Evolutionary conservation across 495 filamentous ascomycete genomes (phyloP).

Genomic region (Penicillium ucsense): DNA sequence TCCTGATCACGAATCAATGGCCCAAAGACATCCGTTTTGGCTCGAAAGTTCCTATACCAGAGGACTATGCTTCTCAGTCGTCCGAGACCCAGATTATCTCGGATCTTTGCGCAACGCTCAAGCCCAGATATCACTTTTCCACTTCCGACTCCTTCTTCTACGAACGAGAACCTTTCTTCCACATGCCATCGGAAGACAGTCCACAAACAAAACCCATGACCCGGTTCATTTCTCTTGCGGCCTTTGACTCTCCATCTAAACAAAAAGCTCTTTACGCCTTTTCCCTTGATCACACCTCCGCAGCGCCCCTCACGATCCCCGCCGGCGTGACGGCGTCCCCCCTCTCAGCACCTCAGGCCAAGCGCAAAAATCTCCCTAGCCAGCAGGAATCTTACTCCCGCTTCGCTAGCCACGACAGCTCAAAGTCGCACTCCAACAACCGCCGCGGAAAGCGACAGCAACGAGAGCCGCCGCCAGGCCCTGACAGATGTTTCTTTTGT

Average conservation of each 20-base stretch:
- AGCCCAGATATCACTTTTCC: slow-evolving; percentile 84
- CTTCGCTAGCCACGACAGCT: slow-evolving; percentile 40
- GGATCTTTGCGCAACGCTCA: slow-evolving; percentile 64
- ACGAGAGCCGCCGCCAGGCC: slow-evolving; percentile 54
- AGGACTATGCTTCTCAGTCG: slow-evolving; percentile 26
- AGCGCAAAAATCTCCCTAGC: slow-evolving; percentile 47
- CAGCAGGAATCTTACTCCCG: slow-evolving; percentile 48
- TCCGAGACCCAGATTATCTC: slow-evolving; percentile 48
- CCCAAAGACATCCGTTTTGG: slow-evolving; percentile 57
- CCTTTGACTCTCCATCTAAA: slow-evolving; percentile 49
- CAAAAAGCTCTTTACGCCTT: slow-evolving; percentile 91
- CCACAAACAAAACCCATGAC: slow-evolving; percentile 52
- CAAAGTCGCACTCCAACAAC: not conserved
- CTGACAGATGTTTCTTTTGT: slow-evolving; percentile 88
- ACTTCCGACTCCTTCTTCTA: slow-evolving; percentile 60
- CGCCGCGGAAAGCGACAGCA: slow-evolving; percentile 42
- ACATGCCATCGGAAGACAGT: slow-evolving; percentile 45
- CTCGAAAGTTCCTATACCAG: slow-evolving; percentile 45
- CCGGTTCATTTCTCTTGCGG: slow-evolving; percentile 79
- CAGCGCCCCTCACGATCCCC: slow-evolving; percentile 48
- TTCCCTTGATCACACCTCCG: slow-evolving; percentile 54
- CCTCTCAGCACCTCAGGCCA: slow-evolving; percentile 42
- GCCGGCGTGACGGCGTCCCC: slow-evolving; percentile 62
- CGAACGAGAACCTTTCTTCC: slow-evolving; percentile 89
- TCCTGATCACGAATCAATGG: slow-evolving; percentile 81